Conservation (phyloP, 1,284 basidiomycete species). For the Takashimella tepidaria region DNA sequence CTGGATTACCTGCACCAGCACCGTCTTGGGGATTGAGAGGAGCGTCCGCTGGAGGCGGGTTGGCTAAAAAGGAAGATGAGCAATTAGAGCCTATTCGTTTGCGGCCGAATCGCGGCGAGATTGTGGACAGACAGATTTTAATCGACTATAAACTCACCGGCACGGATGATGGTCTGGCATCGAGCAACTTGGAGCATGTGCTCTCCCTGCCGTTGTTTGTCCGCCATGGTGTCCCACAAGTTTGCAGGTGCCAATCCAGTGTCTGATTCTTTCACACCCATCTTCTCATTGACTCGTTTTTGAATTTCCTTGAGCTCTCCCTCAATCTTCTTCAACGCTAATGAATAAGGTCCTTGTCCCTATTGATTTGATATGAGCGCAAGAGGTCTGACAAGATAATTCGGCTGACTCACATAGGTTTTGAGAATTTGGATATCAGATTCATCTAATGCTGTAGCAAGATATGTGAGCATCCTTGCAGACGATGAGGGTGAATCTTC, state of each 20-base stretch:
- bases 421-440: conserved; percentile 99
- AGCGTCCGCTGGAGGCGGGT: conserved; percentile 56
- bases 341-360: conserved; percentile 97
- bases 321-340: conserved; percentile 82
- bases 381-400: too few species aligned
- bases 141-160: conserved; percentile 46
- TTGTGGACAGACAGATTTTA: too few species aligned
- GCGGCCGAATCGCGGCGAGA: too few species aligned
- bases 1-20: conserved; percentile 51
- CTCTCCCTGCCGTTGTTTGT: conserved; percentile 74
- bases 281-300: conserved; percentile 94
- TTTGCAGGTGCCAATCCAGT: conserved; percentile 96
- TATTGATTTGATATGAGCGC: conserved; percentile 47
- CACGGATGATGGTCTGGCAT: conserved; percentile 95
- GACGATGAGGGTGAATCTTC: too few species aligned
- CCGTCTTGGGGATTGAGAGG: conserved; percentile 46
- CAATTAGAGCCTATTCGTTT: not conserved
- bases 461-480: not conserved
- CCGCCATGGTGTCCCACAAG: conserved; percentile 87
- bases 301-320: conserved; percentile 93
- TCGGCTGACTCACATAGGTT: conserved; percentile 71
- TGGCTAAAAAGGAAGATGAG: conserved; percentile 49
- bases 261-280: conserved; percentile 97
- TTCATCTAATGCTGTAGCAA: conserved; percentile 89
- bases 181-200: conserved; percentile 94